Evolutionary conservation across 2,329 filamentous ascomycete species (phyloP), one percentile per base, ranked within the genome.

Genomic region (Lecanicillium sp.): DNA sequence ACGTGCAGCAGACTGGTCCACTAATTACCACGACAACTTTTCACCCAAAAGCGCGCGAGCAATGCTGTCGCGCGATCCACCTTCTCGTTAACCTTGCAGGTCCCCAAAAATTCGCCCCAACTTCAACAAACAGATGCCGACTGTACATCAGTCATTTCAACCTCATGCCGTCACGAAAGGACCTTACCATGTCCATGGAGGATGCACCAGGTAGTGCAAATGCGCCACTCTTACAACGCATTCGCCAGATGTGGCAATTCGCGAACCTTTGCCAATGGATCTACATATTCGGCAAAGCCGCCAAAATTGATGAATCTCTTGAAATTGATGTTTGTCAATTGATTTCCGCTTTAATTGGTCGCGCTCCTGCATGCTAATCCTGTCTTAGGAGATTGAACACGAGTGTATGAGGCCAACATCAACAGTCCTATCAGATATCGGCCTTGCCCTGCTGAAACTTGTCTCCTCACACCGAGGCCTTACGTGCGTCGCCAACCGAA

Each of bases 161-260:
- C 17, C 20, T 16, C 14, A 38, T 29, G 38, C 40, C 28, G 35
- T 30, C 41, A 15, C 25, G 34, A 28, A 16, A 35, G 11, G 6
- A 33, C 3, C 13, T 17, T 18, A 12, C n/a, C 13, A 3, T 25
- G 16, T 19, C 13, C 7, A 37, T 19, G 41, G 29, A 33, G 6
- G 36, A 32, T 5, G 29, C 30, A 6, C 29, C 35, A 12, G 18
- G 18, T 14, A 19, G 45, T 17, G 45, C 42, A 14, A 48, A 40
- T 14, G 34, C 40, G 2, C 57, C 64, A 4, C 51, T 78, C 39
- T 68, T 94, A 19, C 66, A 78, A 42, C 79, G 72, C 48, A 74
- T 96, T 49, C 79, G 90, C 46, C 92, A 85, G 57, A 88, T 85
- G 73, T 96, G 90, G 89, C 85, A 95, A 60, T 95, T 96, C 62